Evolutionary conservation across 2,329 filamentous ascomycete genomes (phyloP), one percentile per base, ranked within the genome.

Genomic region (Aspergillus amoenus): DNA sequence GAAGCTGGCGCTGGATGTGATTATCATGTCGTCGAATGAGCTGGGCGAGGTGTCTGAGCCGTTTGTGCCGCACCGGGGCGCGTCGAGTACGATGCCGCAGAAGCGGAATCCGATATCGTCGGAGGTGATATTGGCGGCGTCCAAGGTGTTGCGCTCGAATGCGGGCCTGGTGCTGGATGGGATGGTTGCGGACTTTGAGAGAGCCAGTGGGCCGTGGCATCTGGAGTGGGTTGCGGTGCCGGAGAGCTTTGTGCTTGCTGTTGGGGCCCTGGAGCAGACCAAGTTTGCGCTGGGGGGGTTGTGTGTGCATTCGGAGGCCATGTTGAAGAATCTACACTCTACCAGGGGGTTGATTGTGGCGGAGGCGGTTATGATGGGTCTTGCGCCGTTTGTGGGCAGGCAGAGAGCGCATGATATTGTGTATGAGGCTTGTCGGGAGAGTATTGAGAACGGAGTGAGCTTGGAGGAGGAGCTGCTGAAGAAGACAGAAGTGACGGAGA

Each of bases 311-410:
- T 70, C 70, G 0, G 73, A 77, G 49, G 69, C 75, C 13, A 83
- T 85, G 81, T 62, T 77, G 52, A 65, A 68, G 0, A 85, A 84
- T 59, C 70, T 85, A 1, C 72, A 77, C 45, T 82, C 78, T 1
- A 83, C 81, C 0, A 71, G 71, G 42, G 82, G 82, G 0, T 67
- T 84, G 18, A 84, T 84, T 61, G 82, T 84, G 12, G 82, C 76
- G 0, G 83, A 85, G 69, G 81, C 82, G 2, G 80, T 85, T n/a
- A 84, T 85, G 82, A 84, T 85, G 83, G 79, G 76, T 1, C 72
- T 85, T 49, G 83, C 81, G n/a, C 74, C 76, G 15, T 71, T 78
- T 67, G 70, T 82, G 41, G 82, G 82, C 8, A 73, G 82, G 13
- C 80, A 82, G 57, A 73, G 76, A 17, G 82, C 82, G 2, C 82